These are phyloP conservation scores for Rhodotorula graminis DNA, from an alignment of 768 basidiomycete species.

Conservation along the genomic window DNA sequence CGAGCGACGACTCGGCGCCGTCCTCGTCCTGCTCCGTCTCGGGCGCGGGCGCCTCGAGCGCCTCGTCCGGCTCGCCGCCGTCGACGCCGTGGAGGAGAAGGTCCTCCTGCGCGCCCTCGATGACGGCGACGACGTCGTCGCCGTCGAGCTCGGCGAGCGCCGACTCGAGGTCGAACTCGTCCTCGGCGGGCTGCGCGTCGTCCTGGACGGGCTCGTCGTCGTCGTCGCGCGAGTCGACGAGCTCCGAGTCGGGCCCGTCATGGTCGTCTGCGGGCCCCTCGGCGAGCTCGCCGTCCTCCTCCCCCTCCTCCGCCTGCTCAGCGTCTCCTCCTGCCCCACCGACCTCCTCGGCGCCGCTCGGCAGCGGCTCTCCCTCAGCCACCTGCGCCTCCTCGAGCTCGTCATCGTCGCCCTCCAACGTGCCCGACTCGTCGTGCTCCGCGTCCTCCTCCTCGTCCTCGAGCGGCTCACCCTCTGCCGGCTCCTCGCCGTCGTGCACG, in stretches of 20 bases:
- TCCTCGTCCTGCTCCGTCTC: not conserved
- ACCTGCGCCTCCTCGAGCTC: not conserved
- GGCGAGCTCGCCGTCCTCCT: not conserved
- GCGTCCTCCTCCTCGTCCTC: not conserved
- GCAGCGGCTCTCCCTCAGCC: not conserved
- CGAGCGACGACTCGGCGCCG: not conserved
- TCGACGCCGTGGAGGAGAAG: not conserved
- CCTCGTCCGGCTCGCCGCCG: not conserved
- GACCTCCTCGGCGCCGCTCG: not conserved
- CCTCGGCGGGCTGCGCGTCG: not conserved
- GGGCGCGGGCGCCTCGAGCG: not conserved
- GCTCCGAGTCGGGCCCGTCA: constrained; percentile 25
- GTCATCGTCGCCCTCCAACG: not conserved
- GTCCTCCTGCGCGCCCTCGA: constrained; percentile 29
- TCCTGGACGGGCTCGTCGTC: not conserved
- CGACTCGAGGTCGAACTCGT: constrained; percentile 14
- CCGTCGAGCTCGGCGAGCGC: constrained; percentile 31
- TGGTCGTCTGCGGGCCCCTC: constrained; percentile 9
- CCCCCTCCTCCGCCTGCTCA: not conserved
- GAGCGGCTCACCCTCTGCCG: not conserved
- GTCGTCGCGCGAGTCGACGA: not conserved
- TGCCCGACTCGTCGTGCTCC: not conserved
- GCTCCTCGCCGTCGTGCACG: constrained; percentile 11
- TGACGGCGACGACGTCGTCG: constrained; percentile 27
- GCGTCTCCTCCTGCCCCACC: not conserved